Percentiles rank a stretch among this genome's conserved stretches.
Conservation (phyloP, 1,139 yeast species). For the Blastobotrys buckinghamii region DNA sequence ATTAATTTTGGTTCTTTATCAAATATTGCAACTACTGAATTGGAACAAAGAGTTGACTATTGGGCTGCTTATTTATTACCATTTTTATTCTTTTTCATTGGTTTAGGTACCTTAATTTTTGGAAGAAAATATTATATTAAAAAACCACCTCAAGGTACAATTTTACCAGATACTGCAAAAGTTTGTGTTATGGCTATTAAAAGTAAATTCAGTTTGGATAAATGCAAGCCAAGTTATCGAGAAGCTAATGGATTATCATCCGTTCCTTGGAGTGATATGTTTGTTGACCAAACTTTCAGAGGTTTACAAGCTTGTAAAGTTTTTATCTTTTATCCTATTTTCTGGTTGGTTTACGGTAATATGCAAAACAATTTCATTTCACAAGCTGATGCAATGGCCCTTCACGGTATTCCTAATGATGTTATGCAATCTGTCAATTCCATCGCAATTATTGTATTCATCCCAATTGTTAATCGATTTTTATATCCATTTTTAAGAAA, state of each 20-base stretch:
- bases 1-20: constrained; percentile 77
- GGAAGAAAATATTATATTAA: constrained; percentile 56
- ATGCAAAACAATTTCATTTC: constrained; percentile 60
- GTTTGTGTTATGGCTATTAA: constrained; percentile 42
- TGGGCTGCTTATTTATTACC: constrained; percentile 75
- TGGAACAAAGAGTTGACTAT: constrained; percentile 64
- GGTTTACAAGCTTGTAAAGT: constrained; percentile 59
- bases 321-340: constrained; percentile 54
- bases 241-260: constrained; percentile 35
- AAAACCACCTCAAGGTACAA: constrained; percentile 58
- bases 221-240: constrained; percentile 50
- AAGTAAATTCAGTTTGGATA: constrained; percentile 46
- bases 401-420: constrained; percentile 62
- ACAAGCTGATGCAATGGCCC: constrained; percentile 60
- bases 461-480: constrained; percentile 51
- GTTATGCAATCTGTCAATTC: constrained; percentile 59
- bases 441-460: constrained; percentile 53
- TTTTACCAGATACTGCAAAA: constrained; percentile 51
- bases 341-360: constrained; percentile 66
- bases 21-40: constrained; percentile 70
- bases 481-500: constrained; percentile 53
- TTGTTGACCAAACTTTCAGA: constrained; percentile 58
- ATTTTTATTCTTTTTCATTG: constrained; percentile 56
- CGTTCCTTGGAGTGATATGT: constrained; percentile 50
- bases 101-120: constrained; percentile 46